Base-by-base conservation (phyloP, 306 rosid genomes). In the Lagenaria siceraria region DNA sequence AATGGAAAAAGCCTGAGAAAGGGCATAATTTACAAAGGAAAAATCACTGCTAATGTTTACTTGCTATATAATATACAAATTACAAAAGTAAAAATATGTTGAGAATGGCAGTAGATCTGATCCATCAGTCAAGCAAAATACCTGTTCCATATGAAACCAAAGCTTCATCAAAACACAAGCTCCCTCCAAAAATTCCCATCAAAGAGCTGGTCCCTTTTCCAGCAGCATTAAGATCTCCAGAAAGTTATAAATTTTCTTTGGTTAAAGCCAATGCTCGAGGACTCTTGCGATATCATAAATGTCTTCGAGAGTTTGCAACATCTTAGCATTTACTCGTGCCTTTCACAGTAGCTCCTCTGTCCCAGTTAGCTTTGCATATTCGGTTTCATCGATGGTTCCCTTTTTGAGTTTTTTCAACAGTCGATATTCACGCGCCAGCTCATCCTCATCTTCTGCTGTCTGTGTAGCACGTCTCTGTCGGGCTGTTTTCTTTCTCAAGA, bases 401-500 rank as follows among this genome's bases (percentile, higher is more conserved):
- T 82, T 94, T 78, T 94, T 94, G 65, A 92, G 87, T 84, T 94
- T 94, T 82, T 95, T 95, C 86, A 89, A 83, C 58, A 92, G 80
- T 46, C 97, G 91, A 81, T 95, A 90, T 35, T 90, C 99, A 46
- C 83, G 88, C 56, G 80, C 66, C 82, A 95, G 76, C 85, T 90
- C 99, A 78, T 95, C 99, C 8, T 81, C 97, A 14, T 95, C 97
- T 87, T 89, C 97, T 65, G 84, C 53, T 80, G 92, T 79, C 87
- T 92, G 99, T 78, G 54, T 77, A 80, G 97, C 91, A 35, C 97
- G 97, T 79, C 99, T 88, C 84, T 92, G 97, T 84, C 81, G 82
- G 12, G 96, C 99, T 17, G 97, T 92, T 84, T 89, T 89, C 91
- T 95, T 92, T 86, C 85, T 86, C 84, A 73, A 81, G 76, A 63